Evolutionary conservation across 1,284 basidiomycete species (phyloP).

Genomic region (Leccinum fuscescens): DNA sequence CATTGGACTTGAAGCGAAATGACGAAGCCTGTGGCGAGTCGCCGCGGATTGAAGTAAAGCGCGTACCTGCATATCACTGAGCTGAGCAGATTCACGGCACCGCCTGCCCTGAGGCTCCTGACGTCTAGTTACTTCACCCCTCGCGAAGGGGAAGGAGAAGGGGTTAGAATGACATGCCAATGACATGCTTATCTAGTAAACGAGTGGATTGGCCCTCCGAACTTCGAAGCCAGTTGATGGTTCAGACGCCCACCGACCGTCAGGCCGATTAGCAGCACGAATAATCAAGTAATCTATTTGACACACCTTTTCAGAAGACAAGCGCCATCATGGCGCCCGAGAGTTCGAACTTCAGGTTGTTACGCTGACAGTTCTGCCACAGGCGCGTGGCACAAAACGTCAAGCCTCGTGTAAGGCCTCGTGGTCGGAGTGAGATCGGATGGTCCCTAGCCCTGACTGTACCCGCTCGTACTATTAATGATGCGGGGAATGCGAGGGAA

Average conservation of each 20-base stretch:
- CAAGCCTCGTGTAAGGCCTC: neutral
- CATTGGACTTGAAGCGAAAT: neutral
- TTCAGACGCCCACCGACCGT: neutral
- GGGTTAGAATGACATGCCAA: neutral
- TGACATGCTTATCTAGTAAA: neutral
- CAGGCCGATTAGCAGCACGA: neutral
- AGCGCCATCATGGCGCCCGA: neutral
- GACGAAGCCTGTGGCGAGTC: too few species aligned
- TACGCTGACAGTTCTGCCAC: neutral
- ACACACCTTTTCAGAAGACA: neutral
- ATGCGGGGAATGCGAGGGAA: neutral
- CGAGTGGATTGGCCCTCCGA: neutral
- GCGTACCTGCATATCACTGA: too few species aligned
- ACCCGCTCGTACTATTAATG: neutral
- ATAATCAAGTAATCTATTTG: neutral
- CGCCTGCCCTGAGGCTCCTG: neutral
- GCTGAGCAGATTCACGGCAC: neutral
- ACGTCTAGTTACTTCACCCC: neutral
- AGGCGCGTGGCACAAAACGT: neutral
- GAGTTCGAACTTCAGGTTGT: neutral
- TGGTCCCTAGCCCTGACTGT: neutral
- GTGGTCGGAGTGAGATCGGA: neutral
- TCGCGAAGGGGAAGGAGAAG: neutral
- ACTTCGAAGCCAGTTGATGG: neutral
- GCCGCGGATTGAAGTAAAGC: too few species aligned